phyloP scores from a whole-genome alignment of 768 basidiomycete genomes.

The Naganishia kalamii region DNA sequence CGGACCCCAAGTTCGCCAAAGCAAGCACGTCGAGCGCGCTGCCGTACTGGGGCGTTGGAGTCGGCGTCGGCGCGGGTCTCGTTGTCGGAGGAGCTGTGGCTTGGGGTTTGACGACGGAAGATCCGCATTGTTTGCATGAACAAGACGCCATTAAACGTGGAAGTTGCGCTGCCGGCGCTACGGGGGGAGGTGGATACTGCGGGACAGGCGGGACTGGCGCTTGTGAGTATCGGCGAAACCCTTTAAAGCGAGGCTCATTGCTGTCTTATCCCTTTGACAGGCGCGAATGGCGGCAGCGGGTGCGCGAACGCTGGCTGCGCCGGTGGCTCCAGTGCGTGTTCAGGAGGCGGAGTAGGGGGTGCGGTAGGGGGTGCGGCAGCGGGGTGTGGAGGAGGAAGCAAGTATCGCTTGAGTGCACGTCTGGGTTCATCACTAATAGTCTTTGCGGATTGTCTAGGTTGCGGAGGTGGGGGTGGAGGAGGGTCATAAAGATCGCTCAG shows the following conservation, averaged over 20 bases:
- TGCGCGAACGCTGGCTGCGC: background rate
- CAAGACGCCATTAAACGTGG: background rate
- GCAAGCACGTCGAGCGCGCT: background rate
- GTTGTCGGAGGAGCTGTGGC: slow-evolving; percentile 9
- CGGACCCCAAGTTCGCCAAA: background rate
- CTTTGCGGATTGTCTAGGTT: too few relatives aligned
- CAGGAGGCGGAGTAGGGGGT: background rate
- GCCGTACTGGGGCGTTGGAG: slow-evolving; percentile 23
- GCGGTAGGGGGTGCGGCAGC: background rate
- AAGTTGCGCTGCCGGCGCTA: slow-evolving; percentile 13
- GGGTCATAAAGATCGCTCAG: too few relatives aligned
- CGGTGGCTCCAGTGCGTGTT: too few relatives aligned
- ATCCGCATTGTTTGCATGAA: slow-evolving; percentile 11
- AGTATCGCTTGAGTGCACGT: background rate
- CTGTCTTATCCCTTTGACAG: background rate
- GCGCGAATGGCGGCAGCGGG: background rate
- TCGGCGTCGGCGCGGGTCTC: background rate
- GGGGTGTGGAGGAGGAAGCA: background rate
- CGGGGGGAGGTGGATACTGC: slow-evolving; percentile 11
- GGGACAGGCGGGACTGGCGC: slow-evolving; percentile 4
- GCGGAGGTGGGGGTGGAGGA: too few relatives aligned
- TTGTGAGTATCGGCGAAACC: background rate
- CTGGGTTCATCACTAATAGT: background rate
- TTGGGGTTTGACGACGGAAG: slow-evolving; percentile 16
- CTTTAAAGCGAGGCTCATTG: background rate